A percentile compares a stretch with the other conserved stretches of the same genome.
Evolutionary conservation across 1,284 basidiomycete genomes (phyloP).

Genomic region (Meira nashicola): DNA sequence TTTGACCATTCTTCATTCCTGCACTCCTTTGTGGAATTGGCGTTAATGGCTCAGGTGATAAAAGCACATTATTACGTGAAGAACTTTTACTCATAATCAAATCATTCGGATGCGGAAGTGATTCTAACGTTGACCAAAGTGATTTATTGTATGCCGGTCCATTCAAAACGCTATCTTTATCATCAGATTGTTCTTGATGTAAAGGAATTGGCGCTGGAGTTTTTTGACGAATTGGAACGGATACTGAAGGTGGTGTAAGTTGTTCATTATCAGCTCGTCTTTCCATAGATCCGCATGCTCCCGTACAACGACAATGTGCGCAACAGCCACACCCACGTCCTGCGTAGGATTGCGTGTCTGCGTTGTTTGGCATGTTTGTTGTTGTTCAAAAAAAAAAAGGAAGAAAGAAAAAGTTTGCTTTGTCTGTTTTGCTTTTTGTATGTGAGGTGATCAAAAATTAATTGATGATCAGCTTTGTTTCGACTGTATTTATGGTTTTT

Average conservation of each 20-base stretch:
- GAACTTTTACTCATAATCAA: not conserved
- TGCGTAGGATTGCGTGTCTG: not conserved
- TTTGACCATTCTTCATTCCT: not conserved
- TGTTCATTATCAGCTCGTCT: not conserved
- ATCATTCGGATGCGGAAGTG: constrained; percentile 4
- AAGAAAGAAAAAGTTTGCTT: too few species aligned
- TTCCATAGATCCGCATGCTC: not conserved
- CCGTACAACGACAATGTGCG: constrained; percentile 7
- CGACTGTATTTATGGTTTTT: too few species aligned
- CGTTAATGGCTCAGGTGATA: not conserved
- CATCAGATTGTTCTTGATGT: not conserved
- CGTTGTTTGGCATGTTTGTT: too few species aligned
- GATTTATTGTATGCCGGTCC: not conserved
- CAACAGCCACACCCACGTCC: constrained; percentile 10
- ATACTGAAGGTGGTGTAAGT: not conserved
- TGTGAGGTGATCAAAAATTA: too few species aligned
- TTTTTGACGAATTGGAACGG: too few species aligned
- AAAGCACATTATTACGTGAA: too few species aligned
- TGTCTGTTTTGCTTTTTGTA: too few species aligned
- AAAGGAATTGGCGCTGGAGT: not conserved
- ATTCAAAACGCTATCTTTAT: not conserved
- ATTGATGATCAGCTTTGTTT: too few species aligned
- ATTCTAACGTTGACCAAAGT: not conserved
- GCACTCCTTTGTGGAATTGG: not conserved
- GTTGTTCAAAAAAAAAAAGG: too few species aligned